Conservation (phyloP, 352 stramenopile genomes). For the Pythium brachiatum region DNA sequence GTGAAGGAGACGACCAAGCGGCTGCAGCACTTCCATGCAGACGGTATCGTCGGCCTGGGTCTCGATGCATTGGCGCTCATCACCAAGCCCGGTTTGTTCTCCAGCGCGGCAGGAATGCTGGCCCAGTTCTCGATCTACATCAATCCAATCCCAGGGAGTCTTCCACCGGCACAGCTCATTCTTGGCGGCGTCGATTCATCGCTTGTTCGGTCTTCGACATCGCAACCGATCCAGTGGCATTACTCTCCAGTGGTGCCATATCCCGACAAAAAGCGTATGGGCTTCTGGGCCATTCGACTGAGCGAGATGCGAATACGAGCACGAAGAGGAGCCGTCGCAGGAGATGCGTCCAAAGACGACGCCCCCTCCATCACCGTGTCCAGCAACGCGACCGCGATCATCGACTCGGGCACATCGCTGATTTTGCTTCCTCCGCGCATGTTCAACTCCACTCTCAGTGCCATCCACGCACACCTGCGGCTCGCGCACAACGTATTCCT, state of each 20-base stretch:
- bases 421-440: conserved; percentile 45
- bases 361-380: conserved; percentile 5
- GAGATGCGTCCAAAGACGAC: conserved; percentile 1
- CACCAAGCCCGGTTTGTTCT: conserved; percentile 50
- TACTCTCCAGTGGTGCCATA: conserved; percentile 48
- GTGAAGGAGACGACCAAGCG: conserved; percentile 43
- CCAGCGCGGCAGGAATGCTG: conserved; percentile 24
- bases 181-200: conserved; percentile 49
- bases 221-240: conserved; percentile 34
- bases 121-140: conserved; percentile 65
- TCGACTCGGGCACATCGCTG: conserved; percentile 70
- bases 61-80: conserved; percentile 53
- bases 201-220: no score
- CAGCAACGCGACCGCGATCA: conserved; percentile 36
- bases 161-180: conserved; percentile 52
- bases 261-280: conserved; percentile 27
- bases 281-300: conserved; percentile 61
- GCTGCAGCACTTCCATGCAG: conserved; percentile 52
- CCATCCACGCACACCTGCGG: conserved; percentile 39
- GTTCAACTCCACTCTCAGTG: conserved; percentile 39
- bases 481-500: conserved; percentile 27
- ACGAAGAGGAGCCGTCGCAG: not conserved
- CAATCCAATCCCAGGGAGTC: conserved; percentile 42
- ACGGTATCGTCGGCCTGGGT: conserved; percentile 65
- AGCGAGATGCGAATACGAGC: conserved; percentile 30